Base-by-base conservation (phyloP, 352 stramenopile genomes). In the Globisporangium paroecandrum region DNA sequence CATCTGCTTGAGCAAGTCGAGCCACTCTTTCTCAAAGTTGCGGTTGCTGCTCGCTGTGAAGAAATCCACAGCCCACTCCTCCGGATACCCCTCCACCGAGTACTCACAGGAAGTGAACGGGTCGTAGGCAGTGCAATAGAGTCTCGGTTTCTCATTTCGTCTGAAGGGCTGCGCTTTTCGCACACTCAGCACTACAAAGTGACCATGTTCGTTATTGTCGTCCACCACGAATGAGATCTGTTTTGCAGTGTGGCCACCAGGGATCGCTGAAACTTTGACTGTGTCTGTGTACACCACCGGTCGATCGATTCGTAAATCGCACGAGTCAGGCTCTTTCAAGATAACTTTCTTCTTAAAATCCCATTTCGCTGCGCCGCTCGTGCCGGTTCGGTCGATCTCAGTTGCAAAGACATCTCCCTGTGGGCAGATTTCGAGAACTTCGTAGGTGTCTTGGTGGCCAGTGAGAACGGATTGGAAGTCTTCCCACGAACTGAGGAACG, bases 91-190 rank as follows among this genome's bases (percentile, higher is more conserved):
- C 58, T 89, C 77, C 0, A 94, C 83, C 0, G 82, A 69, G 69
- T 93, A 95, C 65, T 95, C 87, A 13, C 78, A 91, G 1, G 87
- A 85, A 0, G 85, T 94, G 27, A 89, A 76, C 12, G 87, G 87
- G 27, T 95, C 85, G 66, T 95, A 95, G 4, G 87, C 87, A 4
- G 87, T 95, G 66, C 85, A 95, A 53, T 95, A 95, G 3, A 95
- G 60, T 49, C 76, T 53, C 8, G 72, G 18, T 8, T 55, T 62
- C 4, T 78, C 64, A n/a, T 65, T 68, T 58, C 65, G 24, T 22
- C 66, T 46, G 24, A 74, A 70, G 0, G 81, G 76, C 1, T 83
- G 70, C 1, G 85, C 81, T 70, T 76, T 83, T 1, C 85, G 82
- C 15, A 90, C 85, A 27, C 71, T 95, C 15, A 93, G 56, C 4